Conservation (phyloP, 148 eudicot genomes). For the Cornus florida region DNA sequence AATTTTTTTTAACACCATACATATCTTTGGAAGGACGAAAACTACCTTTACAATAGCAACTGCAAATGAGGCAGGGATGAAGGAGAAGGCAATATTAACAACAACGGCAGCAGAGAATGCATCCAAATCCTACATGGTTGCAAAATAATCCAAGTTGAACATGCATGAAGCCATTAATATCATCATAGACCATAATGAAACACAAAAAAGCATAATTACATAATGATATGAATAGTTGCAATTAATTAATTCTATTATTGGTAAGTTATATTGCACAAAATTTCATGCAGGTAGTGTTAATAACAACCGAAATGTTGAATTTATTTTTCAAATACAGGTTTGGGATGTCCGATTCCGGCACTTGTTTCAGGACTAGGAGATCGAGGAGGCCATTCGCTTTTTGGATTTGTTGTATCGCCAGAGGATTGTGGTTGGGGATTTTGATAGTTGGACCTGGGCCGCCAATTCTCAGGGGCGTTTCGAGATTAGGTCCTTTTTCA, state of each 20-base stretch:
- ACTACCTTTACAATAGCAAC: conserved; percentile 94
- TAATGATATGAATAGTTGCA: background rate
- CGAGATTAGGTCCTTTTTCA: too few relatives aligned
- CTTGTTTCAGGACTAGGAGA: too few relatives aligned
- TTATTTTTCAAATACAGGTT: too few relatives aligned
- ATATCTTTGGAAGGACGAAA: background rate
- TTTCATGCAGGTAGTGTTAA: background rate
- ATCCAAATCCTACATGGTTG: conserved; percentile 82
- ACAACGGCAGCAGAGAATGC: conserved; percentile 88
- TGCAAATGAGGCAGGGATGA: conserved; percentile 96
- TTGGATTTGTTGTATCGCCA: too few relatives aligned
- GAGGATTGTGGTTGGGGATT: too few relatives aligned
- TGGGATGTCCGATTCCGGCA: too few relatives aligned
- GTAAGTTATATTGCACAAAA: background rate
- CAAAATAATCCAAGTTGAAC: conserved; percentile 3
- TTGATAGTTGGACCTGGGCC: too few relatives aligned
- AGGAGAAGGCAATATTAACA: conserved; percentile 83
- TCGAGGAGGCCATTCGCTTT: too few relatives aligned
- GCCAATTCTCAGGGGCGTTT: too few relatives aligned
- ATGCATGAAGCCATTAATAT: background rate
- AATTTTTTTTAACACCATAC: background rate
- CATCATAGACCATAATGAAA: background rate
- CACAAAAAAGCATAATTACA: background rate
- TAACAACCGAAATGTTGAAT: too few relatives aligned
- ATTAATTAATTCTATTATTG: background rate